phyloP scores from a whole-genome alignment of 352 stramenopile species.

The Globisporangium barbulae region DNA sequence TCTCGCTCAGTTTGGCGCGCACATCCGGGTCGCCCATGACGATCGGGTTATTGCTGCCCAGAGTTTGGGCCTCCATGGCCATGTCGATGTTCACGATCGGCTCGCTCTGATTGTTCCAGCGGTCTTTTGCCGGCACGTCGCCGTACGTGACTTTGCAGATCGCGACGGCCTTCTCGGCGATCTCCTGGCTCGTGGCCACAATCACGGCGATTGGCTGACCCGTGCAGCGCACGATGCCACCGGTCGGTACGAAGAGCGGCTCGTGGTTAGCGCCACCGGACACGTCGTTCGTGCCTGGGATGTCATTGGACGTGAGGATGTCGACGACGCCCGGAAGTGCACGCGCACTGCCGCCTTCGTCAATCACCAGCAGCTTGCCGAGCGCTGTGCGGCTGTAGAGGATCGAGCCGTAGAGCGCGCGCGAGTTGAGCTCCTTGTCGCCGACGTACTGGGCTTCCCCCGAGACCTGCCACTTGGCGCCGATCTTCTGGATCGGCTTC shows the following conservation, averaged over 20 bases:
- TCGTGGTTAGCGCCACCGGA: slow-evolving; percentile 51
- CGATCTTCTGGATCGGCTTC: slow-evolving; percentile 48
- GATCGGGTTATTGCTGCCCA: slow-evolving; percentile 74
- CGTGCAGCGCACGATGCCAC: slow-evolving; percentile 35
- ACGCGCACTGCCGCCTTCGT: slow-evolving; percentile 91
- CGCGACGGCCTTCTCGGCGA: slow-evolving; percentile 87
- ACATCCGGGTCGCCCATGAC: slow-evolving; percentile 76
- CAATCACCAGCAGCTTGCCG: slow-evolving; percentile 90
- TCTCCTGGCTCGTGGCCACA: slow-evolving; percentile 29
- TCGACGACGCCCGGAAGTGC: slow-evolving; percentile 89
- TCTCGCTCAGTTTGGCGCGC: slow-evolving; percentile 71
- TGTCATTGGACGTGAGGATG: slow-evolving; percentile 80
- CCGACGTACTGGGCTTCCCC: slow-evolving; percentile 55
- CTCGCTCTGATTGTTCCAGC: slow-evolving; percentile 27
- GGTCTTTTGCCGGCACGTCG: slow-evolving; percentile 18
- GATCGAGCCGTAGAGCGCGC: slow-evolving; percentile 81
- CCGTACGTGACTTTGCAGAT: slow-evolving; percentile 52
- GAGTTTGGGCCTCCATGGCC: slow-evolving; percentile 27
- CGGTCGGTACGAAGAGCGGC: slow-evolving; percentile 39
- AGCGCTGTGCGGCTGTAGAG: slow-evolving; percentile 83
- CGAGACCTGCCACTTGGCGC: slow-evolving; percentile 53
- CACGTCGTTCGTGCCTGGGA: slow-evolving; percentile 84
- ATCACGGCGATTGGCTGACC: slow-evolving; percentile 39
- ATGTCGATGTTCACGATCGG: slow-evolving; percentile 38
- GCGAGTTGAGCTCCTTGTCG: slow-evolving; percentile 45